Evolutionary conservation across 805 yeast species (phyloP).

Genomic region (Lachancea cidri): DNA sequence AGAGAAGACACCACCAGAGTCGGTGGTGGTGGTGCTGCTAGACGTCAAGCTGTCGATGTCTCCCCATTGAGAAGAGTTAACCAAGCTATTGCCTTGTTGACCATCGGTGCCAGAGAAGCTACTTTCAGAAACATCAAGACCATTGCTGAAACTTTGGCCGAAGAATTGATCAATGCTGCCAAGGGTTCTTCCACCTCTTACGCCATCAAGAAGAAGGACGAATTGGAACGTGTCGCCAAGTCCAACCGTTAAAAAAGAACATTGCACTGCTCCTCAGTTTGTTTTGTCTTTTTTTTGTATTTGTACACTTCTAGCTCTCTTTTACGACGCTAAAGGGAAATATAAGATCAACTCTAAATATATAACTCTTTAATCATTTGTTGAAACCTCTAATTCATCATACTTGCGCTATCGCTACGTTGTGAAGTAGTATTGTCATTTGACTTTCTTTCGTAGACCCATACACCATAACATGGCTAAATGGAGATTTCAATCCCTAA

Average conservation of each 20-base stretch:
- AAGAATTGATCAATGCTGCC: slow-evolving; percentile 99
- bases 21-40: slow-evolving; percentile 99
- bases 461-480: background rate
- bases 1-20: slow-evolving; percentile 99
- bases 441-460: no score
- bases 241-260: slow-evolving; percentile 88
- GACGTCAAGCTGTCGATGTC: slow-evolving; percentile 99
- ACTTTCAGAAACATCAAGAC: slow-evolving; percentile 99
- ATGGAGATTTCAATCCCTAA: background rate
- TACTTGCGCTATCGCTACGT: no score
- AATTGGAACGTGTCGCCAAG: slow-evolving; percentile 99
- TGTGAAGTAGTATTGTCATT: no score
- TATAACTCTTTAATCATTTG: slow-evolving; percentile 9
- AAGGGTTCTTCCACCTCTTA: slow-evolving; percentile 99
- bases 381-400: background rate
- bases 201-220: slow-evolving; percentile 99
- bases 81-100: slow-evolving; percentile 97
- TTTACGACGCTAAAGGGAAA: slow-evolving; percentile 9
- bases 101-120: slow-evolving; percentile 99
- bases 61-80: slow-evolving; percentile 99
- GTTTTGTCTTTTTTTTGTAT: slow-evolving; percentile 11
- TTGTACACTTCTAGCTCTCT: slow-evolving; percentile 21
- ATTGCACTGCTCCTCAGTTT: slow-evolving; percentile 1
- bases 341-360: slow-evolving; percentile 16
- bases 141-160: slow-evolving; percentile 99